Evolutionary conservation across 768 basidiomycete genomes (phyloP), one percentile per base, ranked within the genome.

Genomic region (Pluteus cervinus): DNA sequence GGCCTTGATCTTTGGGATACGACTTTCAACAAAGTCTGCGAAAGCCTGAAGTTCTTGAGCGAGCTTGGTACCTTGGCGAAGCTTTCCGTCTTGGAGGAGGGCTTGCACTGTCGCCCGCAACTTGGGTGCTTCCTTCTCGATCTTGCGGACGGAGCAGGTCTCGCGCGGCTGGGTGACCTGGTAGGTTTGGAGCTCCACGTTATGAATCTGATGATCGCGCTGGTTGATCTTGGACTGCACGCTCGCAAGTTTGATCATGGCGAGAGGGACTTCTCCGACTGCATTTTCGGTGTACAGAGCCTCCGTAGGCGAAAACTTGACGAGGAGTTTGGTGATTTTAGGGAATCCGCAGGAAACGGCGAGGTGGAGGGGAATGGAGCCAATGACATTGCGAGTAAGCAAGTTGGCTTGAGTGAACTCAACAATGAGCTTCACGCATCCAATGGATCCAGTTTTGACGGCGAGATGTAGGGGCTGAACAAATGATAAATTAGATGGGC

Each of bases 381-480:
- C 79, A 30, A 66, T 60, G 20, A 59, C 57, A 46, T 80, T 68
- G 22, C 62, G 69, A 6, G 61, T 47, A 4, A 68, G 46, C 18
- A 69, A 55, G 4, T 60, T 48, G 0, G 62, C 41, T 28, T 54
- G 58, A 5, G 62, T 58, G 31, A 63, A 66, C 3, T 60, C 54
- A 10, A 75, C 45, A 23, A 76, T 49, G 21, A 62, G 42, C 24
- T 58, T 48, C 30, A 68, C 62, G 4, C 61, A 37, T 0, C 46
- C 36, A 6, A 55, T 50, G 5, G 46, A 42, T 0, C 59, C 61
- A 0, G 25, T 29, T 41, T 71, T 69, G 10, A 73, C 68, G 4
- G 74, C 73, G n/a, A 76, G 28, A 43, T 73, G 75, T 5, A 79
- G 56, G 6, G 78, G 76, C 79, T 79, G 35, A 29, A 39, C 3